These are phyloP conservation scores for Staphylotrichum tortipilum DNA, from an alignment of 495 filamentous ascomycete species.

Conservation along the genomic window DNA sequence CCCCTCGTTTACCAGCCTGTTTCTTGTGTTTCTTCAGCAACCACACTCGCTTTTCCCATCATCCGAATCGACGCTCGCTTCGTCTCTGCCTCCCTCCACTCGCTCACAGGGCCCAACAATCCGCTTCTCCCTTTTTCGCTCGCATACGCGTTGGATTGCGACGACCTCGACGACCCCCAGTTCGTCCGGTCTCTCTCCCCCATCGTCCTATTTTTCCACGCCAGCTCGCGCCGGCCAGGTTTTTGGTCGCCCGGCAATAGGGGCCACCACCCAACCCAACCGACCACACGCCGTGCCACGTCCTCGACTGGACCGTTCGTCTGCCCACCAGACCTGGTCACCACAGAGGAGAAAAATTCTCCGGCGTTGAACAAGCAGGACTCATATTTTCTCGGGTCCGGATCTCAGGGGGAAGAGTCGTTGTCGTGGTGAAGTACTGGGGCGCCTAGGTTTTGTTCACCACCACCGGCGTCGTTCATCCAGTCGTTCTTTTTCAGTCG, in stretches of 20 bases:
- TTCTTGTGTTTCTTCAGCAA: constrained; percentile 23
- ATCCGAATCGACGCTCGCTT: constrained; percentile 11
- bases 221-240: constrained; percentile 17
- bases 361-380: constrained; percentile 20
- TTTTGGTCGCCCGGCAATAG: constrained; percentile 18
- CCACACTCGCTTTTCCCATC: constrained; percentile 1
- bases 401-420: not conserved
- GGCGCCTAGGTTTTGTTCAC: no score
- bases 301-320: constrained; percentile 3
- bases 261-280: constrained; percentile 17
- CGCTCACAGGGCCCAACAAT: no score
- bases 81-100: no score
- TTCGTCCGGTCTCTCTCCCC: constrained; percentile 2
- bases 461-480: no score
- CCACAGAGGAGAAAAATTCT: constrained; percentile 14
- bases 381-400: not conserved
- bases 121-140: not conserved
- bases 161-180: not conserved
- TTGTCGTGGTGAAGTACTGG: not conserved
- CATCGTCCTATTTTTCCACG: constrained; percentile 5
- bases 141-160: not conserved
- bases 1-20: constrained; percentile 1
- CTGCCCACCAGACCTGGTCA: constrained; percentile 10
- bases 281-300: constrained; percentile 20
- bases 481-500: no score